Evolutionary conservation across 2,329 filamentous ascomycete species (phyloP), one percentile per base, ranked within the genome.

Genomic region (Penicillium sp.): DNA sequence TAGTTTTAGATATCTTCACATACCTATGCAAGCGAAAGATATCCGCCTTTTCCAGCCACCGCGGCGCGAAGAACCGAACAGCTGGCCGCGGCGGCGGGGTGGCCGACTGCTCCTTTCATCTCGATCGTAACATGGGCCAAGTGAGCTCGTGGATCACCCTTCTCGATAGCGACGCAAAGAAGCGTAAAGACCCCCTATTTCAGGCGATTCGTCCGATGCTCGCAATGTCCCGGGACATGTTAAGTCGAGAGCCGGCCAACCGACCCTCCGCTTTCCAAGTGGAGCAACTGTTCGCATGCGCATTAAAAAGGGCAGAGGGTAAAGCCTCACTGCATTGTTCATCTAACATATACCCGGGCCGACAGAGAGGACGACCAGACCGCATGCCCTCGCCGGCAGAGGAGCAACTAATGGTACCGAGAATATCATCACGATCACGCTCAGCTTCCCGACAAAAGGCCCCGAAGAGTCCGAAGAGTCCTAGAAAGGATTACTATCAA

Each of bases 1-100:
- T 87, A 21, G 86, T 81, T 62, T 74, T 88, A 19, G 85, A 88
- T 65, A 84, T 89, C 46, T 68, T 88, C 19, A 87, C 85, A 1
- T 83, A 84, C 66, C 78, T 88, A 65, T 78, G 87, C 66, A 85
- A 86, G 66, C 83, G 84, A 69, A 85, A 84, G 59, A 78, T 82
- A 7, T 81, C 83, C 38, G 81, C 86, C 2, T 87, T 88, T 63
- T 66, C 79, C 41, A 83, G 84, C 58, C 85, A 87, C 68, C 83
- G 86, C 26, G 79, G 81, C 2, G 79, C 82, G 3, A 83, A 84
- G 56, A 84, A 85, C 61, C 80, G 82, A 35, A 79, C 76, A 30
- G 73, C 80, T 15, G 79, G 78, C 19, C 77, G 80, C 30, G 79
- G 80, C 30, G 82, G 80, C 60, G 81, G 81, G 30, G 78, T 83